These are phyloP conservation scores for Cornus kousa DNA, from an alignment of 148 eudicot genomes.

Conservation along the genomic window DNA sequence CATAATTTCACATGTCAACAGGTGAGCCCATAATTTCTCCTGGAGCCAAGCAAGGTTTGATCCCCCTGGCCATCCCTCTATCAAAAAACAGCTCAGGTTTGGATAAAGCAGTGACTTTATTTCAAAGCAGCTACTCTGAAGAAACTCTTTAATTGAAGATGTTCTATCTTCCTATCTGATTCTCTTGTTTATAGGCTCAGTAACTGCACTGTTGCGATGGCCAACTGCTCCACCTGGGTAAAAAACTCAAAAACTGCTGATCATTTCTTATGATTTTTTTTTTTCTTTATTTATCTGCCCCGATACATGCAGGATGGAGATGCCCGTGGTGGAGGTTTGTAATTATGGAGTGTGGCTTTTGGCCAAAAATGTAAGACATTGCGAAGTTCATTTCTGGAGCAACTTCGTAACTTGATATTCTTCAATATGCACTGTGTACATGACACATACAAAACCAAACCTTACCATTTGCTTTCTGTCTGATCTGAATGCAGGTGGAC, in stretches of 20 bases:
- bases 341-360: constrained; percentile 85
- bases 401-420: constrained; percentile 1
- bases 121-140: not conserved
- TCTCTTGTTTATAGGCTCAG: constrained; percentile 45
- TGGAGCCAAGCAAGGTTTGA: constrained; percentile 74
- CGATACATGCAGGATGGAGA: constrained; percentile 67
- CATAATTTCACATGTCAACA: constrained; percentile 22
- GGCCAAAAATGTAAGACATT: constrained; percentile 62
- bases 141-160: not conserved
- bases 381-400: not conserved
- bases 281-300: constrained; percentile 15
- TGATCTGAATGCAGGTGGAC: constrained; percentile 61
- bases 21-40: constrained; percentile 81
- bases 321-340: constrained; percentile 91
- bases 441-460: not conserved
- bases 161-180: not conserved
- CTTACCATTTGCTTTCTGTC: not conserved
- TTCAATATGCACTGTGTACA: not conserved
- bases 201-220: constrained; percentile 86
- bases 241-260: constrained; percentile 7
- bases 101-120: not conserved
- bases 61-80: constrained; percentile 87
- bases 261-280: constrained; percentile 9
- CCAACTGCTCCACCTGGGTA: constrained; percentile 99
- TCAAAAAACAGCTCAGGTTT: constrained; percentile 65